Base-by-base conservation (phyloP, 2,329 filamentous ascomycete species). In the Exophiala viscosa region DNA sequence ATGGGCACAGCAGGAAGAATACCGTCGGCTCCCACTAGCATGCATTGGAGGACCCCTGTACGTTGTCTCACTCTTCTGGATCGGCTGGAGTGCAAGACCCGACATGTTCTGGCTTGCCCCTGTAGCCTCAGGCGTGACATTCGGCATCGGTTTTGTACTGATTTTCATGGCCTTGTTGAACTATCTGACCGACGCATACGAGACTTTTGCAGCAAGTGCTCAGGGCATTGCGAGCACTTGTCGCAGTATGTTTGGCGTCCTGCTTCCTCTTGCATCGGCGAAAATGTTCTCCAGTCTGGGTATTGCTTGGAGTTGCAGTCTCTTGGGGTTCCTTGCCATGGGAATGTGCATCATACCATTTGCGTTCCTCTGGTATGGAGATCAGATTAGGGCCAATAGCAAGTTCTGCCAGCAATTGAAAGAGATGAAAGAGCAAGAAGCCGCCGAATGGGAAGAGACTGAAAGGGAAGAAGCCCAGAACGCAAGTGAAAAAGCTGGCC, bases 1-100 rank as follows among this genome's bases (percentile, higher is more conserved):
- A 1, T 90, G 86, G 85, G 73, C 81, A 0, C 70, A 71, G 20
- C 79, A 66, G 34, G 62, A 66, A 56, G 65, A 91, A 64, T 85
- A 82, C 64, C 79, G 84, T 5, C 81, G 88, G 1, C 75, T 92
- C 0, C 87, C 88, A 0, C 73, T 91, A 2, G 87, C 86, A 3
- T 86, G 82, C 64, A 62, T 88, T 14, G 87, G 85, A 1, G 86
- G 87, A 0, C 85, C 86, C 0, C 71, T 87, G 38, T 67, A 65
- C 34, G 66, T 68, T 5, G 56, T 69, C 78, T 83, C 1, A 75
- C 81, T 31, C 73, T 86, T 58, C 66, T 82, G 54, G 85, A 61
- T 70, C 7, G 67, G 67, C 8, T 69, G 67, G 66, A 69, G 62
- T 39, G 61, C 67, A n/a, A 63, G 63, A 48, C 36, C 47, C 11